A percentile compares a stretch with the other conserved stretches of the same genome.
phyloP scores from a whole-genome alignment of 345 rosid genomes.

The Hypericum androsaemum region DNA sequence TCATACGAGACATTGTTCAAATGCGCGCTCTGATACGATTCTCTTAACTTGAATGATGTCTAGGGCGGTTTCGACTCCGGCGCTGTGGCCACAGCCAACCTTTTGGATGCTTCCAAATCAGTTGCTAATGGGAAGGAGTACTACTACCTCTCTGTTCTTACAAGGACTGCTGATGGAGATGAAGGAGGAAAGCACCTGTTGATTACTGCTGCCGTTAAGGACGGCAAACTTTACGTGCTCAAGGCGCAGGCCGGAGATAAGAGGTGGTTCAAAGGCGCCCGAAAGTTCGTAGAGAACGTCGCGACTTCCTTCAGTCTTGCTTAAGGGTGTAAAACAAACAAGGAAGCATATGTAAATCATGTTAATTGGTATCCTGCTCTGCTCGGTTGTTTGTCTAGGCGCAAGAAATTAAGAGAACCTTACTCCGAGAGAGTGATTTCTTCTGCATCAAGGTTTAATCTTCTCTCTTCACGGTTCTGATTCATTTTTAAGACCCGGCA shows the following conservation, averaged over 20 bases:
- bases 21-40: neutral
- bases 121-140: conserved; percentile 39
- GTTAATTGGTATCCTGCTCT: neutral
- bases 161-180: conserved; percentile 97
- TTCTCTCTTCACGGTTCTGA: no score
- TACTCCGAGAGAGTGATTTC: no score
- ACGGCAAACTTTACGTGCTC: conserved; percentile 77
- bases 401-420: no score
- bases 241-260: conserved; percentile 97
- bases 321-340: conserved; percentile 15
- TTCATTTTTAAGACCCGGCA: no score
- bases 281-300: conserved; percentile 58
- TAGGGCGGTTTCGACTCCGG: conserved; percentile 79
- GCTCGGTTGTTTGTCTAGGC: no score
- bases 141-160: conserved; percentile 57
- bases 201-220: conserved; percentile 58
- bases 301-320: conserved; percentile 73
- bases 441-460: no score
- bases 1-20: neutral
- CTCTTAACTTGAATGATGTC: neutral
- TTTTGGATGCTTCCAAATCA: conserved; percentile 45
- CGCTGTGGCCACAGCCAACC: conserved; percentile 74
- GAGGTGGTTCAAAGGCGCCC: conserved; percentile 97
- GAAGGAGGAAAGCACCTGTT: conserved; percentile 93
- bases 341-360: conserved; percentile 23